A percentile compares a stretch with the other conserved stretches of the same genome.
These are phyloP conservation scores for Diplotaxis tenuifolia DNA, from an alignment of 345 rosid species.

Conservation along the genomic window DNA sequence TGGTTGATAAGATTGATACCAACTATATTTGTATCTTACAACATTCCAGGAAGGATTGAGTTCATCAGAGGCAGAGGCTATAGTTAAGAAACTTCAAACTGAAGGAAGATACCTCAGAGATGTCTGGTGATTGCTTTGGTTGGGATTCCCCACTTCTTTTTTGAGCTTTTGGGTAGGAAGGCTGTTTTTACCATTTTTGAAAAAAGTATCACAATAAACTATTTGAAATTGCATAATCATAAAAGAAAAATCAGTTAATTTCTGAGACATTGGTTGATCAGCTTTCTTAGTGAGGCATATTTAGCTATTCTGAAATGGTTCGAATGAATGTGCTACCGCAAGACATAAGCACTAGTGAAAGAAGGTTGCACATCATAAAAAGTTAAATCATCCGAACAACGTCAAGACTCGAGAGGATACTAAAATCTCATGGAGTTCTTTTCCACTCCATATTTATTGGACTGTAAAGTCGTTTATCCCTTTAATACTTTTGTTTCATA, in stretches of 20 bases:
- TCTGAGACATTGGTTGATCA: not conserved
- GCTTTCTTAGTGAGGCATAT: not conserved
- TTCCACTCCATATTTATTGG: not conserved
- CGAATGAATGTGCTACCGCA: not conserved
- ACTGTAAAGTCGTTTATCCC: not conserved
- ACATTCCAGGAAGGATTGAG: slow-evolving; percentile 52
- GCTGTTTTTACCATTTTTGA: not conserved
- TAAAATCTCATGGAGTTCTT: not conserved
- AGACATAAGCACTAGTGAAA: not conserved
- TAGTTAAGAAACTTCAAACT: slow-evolving; percentile 69
- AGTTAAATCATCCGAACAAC: not conserved
- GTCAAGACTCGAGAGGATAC: not conserved
- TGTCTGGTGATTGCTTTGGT: slow-evolving; percentile 75
- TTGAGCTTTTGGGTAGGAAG: not conserved
- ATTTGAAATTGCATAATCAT: not conserved
- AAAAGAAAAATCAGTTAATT: not conserved
- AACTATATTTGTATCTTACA: not conserved
- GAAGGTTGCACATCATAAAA: not conserved
- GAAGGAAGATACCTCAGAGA: slow-evolving; percentile 76
- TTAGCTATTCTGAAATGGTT: not conserved
- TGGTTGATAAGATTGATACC: not conserved
- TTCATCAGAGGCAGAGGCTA: slow-evolving; percentile 59
- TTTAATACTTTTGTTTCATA: not conserved
- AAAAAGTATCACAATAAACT: no score
- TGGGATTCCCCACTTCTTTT: no score